A percentile compares a stretch with the other conserved stretches of the same genome.
Conservation (phyloP, 2,329 filamentous ascomycete genomes). For the Penicillium sp. region DNA sequence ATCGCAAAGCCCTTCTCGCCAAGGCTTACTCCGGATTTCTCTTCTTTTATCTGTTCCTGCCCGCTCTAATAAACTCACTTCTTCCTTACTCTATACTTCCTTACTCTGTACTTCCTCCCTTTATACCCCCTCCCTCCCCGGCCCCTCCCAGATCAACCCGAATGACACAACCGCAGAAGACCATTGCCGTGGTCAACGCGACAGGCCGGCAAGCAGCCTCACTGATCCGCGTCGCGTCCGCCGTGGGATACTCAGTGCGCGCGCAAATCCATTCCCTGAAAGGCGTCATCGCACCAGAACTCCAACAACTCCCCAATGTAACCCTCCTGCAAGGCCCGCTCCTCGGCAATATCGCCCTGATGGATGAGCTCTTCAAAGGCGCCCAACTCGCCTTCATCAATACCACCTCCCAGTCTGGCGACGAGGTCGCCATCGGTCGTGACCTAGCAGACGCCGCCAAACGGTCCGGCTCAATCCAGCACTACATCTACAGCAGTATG, state of each 20-base stretch:
- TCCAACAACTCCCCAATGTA: constrained; percentile 77
- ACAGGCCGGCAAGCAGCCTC: constrained; percentile 94
- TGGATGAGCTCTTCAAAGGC: constrained; percentile 75
- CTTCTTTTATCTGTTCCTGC: constrained; percentile 18
- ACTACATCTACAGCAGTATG: constrained; percentile 97
- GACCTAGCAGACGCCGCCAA: constrained; percentile 87
- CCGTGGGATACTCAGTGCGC: constrained; percentile 88
- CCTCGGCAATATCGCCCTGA: constrained; percentile 69
- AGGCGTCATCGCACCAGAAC: constrained; percentile 83
- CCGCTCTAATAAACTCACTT: constrained; percentile 5
- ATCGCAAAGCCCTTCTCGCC: constrained; percentile 23
- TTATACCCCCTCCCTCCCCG: neutral
- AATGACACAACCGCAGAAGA: constrained; percentile 60
- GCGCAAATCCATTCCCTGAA: constrained; percentile 86
- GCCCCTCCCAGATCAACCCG: constrained; percentile 17
- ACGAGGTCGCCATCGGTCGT: constrained; percentile 86
- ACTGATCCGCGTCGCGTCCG: constrained; percentile 88
- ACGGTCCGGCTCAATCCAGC: constrained; percentile 70
- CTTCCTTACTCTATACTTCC: constrained; percentile 2
- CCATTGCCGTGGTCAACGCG: constrained; percentile 91
- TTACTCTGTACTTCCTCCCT: constrained; percentile 5
- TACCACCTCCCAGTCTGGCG: constrained; percentile 86
- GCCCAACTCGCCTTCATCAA: constrained; percentile 94
- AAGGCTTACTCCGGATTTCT: constrained; percentile 27
- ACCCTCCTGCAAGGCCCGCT: constrained; percentile 65